These are phyloP conservation scores for Odontarrhena argentea DNA, from an alignment of 345 rosid genomes.

Conservation along the genomic window DNA sequence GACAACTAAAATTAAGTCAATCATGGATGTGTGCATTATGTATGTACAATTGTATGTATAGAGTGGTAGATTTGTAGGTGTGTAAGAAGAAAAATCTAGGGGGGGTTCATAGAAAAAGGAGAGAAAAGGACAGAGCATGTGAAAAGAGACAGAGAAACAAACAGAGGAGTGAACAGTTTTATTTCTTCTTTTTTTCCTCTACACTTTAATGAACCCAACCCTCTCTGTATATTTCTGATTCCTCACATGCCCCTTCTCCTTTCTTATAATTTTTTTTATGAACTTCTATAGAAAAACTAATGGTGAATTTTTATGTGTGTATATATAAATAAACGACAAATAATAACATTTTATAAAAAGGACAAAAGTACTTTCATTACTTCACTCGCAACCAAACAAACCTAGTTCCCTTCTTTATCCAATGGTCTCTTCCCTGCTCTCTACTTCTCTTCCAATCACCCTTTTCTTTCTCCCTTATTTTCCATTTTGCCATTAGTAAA, in stretches of 20 bases:
- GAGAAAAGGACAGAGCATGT: slow-evolving; percentile 47
- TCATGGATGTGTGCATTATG: not conserved
- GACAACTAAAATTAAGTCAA: too few relatives aligned
- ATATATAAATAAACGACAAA: slow-evolving; percentile 25
- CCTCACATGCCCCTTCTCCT: slow-evolving; percentile 44
- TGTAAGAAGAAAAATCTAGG: slow-evolving; percentile 45
- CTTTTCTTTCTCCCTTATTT: slow-evolving; percentile 27
- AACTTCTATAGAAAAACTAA: not conserved
- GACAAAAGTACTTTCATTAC: slow-evolving; percentile 41
- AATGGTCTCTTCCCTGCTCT: slow-evolving; percentile 41
- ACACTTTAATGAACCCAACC: slow-evolving; percentile 37
- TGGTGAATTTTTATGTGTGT: not conserved
- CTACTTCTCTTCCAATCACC: slow-evolving; percentile 31
- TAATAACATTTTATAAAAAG: slow-evolving; percentile 18
- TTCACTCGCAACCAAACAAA: slow-evolving; percentile 46
- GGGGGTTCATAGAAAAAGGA: slow-evolving; percentile 31
- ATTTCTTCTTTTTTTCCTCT: not conserved
- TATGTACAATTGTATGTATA: slow-evolving; percentile 14
- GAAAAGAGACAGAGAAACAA: slow-evolving; percentile 43
- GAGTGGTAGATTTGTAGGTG: slow-evolving; percentile 35
- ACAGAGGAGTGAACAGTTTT: slow-evolving; percentile 43
- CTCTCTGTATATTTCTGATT: slow-evolving; percentile 42
- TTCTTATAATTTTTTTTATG: not conserved
- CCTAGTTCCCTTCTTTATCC: slow-evolving; percentile 47
- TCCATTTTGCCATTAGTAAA: slow-evolving; percentile 9